Evolutionary conservation across 2,329 filamentous ascomycete species (phyloP), one percentile per base, ranked within the genome.

Genomic region (Colletotrichum godetiae): DNA sequence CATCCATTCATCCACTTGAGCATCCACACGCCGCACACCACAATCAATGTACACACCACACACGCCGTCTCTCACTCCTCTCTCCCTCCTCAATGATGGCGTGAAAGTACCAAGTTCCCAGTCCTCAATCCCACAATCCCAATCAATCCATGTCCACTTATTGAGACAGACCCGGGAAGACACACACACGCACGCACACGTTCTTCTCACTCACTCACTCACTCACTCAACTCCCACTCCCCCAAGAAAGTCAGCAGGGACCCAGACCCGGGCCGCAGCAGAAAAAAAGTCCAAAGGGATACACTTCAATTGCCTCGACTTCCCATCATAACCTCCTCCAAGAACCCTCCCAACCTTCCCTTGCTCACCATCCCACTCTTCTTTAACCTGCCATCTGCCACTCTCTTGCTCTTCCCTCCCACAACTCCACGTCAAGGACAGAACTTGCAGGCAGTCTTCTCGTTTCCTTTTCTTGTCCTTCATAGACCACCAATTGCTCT

Each of bases 391-490:
- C 67, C 67, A 37, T 73, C 71, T 70, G 67, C 71, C 71, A 73
- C 72, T 68, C 57, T 13, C 42, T 52, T 63, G n/a, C 55, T 59
- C 56, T 29, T 33, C 46, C 24, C 31, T 37, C 61, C 53, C 62
- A 57, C 57, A 72, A 72, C 62, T 56, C 13, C 52, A 63, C 68
- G 72, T 74, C 68, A 58, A 67, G 68, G 68, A 59, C 72, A 53
- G 27, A 57, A 59, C 35, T 72, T 58, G 61, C 57, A 68, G 68
- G 68, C 72, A 74, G 68, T 68, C 68, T 67, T 72, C 63, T 72
- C 72, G 68, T 74, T 72, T 74, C 46, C 61, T 72, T 74, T 70
- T 60, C 68, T 72, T 72, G 68, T 72, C 72, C 68, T 72, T 72
- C 57, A 72, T 74, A 72, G 49, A 73, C 61, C 66, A 68, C 58